These are phyloP conservation scores for Diphasiastrum complanatum DNA, from an alignment of 83 land plant species.

Conservation along the genomic window DNA sequence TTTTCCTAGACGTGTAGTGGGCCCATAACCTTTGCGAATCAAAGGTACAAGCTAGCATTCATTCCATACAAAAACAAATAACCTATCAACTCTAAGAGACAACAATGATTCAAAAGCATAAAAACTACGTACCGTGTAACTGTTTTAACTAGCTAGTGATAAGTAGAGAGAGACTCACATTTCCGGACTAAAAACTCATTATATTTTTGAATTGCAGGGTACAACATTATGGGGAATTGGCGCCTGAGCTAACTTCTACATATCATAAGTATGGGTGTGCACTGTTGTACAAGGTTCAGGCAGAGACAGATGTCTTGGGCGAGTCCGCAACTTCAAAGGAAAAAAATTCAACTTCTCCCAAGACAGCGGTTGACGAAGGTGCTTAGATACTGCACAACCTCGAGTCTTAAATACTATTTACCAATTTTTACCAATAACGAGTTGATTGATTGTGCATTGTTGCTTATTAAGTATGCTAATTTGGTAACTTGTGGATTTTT, in stretches of 20 bases:
- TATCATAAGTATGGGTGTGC: constrained; percentile 92
- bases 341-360: constrained; percentile 29
- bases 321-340: constrained; percentile 22
- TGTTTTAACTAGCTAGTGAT: neutral
- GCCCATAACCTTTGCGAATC: too few species aligned
- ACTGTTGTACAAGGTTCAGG: constrained; percentile 79
- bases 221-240: constrained; percentile 80
- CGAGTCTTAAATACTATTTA: too few species aligned
- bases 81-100: too few species aligned
- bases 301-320: constrained; percentile 78
- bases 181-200: neutral
- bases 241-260: constrained; percentile 63
- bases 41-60: too few species aligned
- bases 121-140: too few species aligned
- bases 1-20: too few species aligned
- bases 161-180: neutral
- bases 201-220: constrained; percentile 46
- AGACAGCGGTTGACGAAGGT: constrained; percentile 16
- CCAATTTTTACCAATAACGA: too few species aligned
- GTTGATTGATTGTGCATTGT: too few species aligned
- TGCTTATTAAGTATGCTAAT: too few species aligned
- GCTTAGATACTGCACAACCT: constrained; percentile 36
- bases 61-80: too few species aligned
- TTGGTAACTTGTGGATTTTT: too few species aligned
- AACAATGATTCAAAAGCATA: too few species aligned